These are phyloP conservation scores for Terana coerulea DNA, from an alignment of 768 basidiomycete genomes.

Conservation along the genomic window DNA sequence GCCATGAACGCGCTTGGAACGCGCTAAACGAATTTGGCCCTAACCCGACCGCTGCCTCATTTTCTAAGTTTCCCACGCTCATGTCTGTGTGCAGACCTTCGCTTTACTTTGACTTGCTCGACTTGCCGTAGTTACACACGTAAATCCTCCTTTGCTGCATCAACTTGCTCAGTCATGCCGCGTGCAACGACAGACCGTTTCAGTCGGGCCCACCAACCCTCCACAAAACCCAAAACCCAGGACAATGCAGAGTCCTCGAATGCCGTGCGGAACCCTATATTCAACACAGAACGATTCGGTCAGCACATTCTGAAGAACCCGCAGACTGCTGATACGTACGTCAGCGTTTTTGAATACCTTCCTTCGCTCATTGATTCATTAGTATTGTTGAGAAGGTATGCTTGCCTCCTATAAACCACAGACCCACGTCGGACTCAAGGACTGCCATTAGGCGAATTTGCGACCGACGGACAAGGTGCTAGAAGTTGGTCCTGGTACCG, in stretches of 20 bases:
- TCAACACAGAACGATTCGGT: slow-evolving; percentile 93
- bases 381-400: slow-evolving; percentile 64
- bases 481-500: slow-evolving; percentile 97
- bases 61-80: neutral
- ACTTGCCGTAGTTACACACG: neutral
- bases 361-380: slow-evolving; percentile 12
- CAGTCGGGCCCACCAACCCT: slow-evolving; percentile 60
- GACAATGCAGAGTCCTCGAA: slow-evolving; percentile 40
- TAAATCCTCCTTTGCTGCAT: neutral
- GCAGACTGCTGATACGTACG: slow-evolving; percentile 82
- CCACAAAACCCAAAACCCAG: slow-evolving; percentile 44
- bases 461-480: slow-evolving; percentile 94
- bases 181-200: slow-evolving; percentile 76
- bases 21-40: neutral
- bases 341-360: slow-evolving; percentile 8
- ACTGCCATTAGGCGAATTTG: slow-evolving; percentile 89
- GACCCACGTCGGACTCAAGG: neutral
- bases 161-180: no score
- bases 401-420: no score
- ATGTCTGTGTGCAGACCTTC: no score
- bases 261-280: slow-evolving; percentile 75
- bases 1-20: no score
- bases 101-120: neutral
- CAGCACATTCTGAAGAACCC: slow-evolving; percentile 98
- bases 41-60: neutral